phyloP scores from a whole-genome alignment of 345 rosid genomes.

The Citrus mangshanensis region DNA sequence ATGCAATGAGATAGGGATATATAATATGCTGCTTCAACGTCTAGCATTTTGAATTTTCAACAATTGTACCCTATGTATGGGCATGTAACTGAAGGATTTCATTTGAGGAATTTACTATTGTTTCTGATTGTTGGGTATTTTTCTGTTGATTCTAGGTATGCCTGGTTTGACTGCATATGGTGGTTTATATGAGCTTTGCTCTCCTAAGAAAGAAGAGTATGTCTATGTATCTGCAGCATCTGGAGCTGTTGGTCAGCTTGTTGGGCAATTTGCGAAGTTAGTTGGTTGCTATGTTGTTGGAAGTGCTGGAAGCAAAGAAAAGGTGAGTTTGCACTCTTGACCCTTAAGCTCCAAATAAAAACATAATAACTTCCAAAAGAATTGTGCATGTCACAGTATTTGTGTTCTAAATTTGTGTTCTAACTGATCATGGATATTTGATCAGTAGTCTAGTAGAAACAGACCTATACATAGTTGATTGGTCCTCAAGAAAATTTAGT shows the following conservation, averaged over 20 bases:
- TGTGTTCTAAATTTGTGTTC: not conserved
- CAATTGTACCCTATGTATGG: not conserved
- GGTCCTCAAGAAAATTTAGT: not conserved
- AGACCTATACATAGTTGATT: not conserved
- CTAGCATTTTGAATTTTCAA: not conserved
- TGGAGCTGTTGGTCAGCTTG: conserved; percentile 73
- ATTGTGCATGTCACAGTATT: not conserved
- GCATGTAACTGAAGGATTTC: not conserved
- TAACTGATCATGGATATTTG: not conserved
- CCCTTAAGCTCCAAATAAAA: not conserved
- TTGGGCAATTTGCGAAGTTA: conserved; percentile 62
- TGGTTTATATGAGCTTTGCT: conserved; percentile 48
- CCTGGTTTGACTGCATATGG: conserved; percentile 61
- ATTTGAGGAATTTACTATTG: too few species aligned
- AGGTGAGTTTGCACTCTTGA: not conserved
- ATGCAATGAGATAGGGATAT: not conserved
- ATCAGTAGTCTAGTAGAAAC: too few species aligned
- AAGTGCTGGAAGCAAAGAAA: conserved; percentile 33
- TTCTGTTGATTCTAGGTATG: conserved; percentile 32
- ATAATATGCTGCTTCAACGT: not conserved
- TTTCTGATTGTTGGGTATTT: not conserved
- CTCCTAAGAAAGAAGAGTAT: conserved; percentile 55
- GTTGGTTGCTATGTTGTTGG: conserved; percentile 66
- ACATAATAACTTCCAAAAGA: not conserved
- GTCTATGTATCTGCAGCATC: conserved; percentile 71